Evolutionary conservation across 306 rosid genomes (phyloP).

Genomic region (Nissolia schottii): DNA sequence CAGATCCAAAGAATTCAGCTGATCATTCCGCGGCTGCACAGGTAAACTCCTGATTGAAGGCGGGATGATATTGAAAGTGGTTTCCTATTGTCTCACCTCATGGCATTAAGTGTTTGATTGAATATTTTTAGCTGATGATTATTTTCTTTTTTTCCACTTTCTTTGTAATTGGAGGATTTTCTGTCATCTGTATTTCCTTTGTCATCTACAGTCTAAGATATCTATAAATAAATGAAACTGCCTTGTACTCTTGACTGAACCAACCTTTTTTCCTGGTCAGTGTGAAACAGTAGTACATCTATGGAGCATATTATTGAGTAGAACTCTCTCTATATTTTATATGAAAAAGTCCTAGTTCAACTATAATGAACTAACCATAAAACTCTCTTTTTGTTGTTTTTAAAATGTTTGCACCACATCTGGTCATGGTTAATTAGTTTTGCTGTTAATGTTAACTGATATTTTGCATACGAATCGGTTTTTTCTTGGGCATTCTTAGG

Average conservation of each 20-base stretch:
- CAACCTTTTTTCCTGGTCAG: background rate
- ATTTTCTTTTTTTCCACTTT: background rate
- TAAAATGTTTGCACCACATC: background rate
- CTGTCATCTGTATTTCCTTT: background rate
- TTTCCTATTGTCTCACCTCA: background rate
- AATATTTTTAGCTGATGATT: background rate
- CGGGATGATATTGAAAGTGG: background rate
- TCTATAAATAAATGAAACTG: background rate
- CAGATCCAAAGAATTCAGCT: constrained; percentile 85
- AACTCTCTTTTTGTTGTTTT: background rate
- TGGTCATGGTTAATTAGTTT: background rate
- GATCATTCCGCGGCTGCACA: constrained; percentile 83
- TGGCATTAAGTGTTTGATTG: background rate
- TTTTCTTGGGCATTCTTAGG: constrained; percentile 48
- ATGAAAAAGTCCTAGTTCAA: background rate
- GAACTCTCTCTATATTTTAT: background rate
- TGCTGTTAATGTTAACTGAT: background rate
- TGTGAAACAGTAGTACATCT: background rate
- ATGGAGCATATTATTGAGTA: background rate
- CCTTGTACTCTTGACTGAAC: background rate
- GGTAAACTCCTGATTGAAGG: constrained; percentile 38
- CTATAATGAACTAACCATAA: background rate
- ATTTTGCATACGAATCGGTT: constrained; percentile 13
- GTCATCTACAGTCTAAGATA: background rate
- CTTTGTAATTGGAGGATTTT: background rate